Base-by-base conservation (phyloP, 257 asterid species). In the Solanum peruvianum region DNA sequence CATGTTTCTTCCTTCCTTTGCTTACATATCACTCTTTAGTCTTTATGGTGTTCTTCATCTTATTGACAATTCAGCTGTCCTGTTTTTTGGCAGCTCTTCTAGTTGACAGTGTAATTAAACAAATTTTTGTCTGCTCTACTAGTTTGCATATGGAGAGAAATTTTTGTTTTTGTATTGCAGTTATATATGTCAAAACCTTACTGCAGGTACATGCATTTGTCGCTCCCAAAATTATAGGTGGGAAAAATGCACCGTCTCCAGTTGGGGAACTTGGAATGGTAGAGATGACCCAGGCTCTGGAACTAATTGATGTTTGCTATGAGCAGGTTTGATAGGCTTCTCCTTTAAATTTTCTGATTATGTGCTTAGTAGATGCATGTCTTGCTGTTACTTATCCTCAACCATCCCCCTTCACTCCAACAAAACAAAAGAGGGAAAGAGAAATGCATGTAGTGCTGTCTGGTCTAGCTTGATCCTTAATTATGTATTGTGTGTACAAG, bases 211-310 rank as follows among this genome's bases (percentile, higher is more conserved):
- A 95, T 93, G 98, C 99, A 85, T 97, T 97, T 90, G 93, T 97
- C 71, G 99, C 99, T 85, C 99, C 99, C 72, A 96, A 96, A 91
- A 97, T 97, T 80, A 94, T 97, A 87, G 99, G 99, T 37, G 99
- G 99, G 82, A 93, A 88, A 88, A 92, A 92, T 91, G 99, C 99
- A 23, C 99, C 99, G 0, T 92, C 99, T 45, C 99, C 99, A 41
- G 96, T 96, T 9, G 98, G 99, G 71, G 99, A 97, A 89, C 98
- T 97, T 77, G 99, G 99, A 87, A 97, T 97, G 99, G 98, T 97
- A 90, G 99, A 97, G 93, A 97, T 97, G 99, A 89, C 99, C 67
- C 99, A 97, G 88, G 99, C 99, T 70, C 70, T 97, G 88, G 98
- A 95, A 89, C 88, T 97, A 73, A 87, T 86, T 89, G 99, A 97